A percentile compares a stretch with the other conserved stretches of the same genome.
These are phyloP conservation scores for Clonostachys byssicola DNA, from an alignment of 2,329 filamentous ascomycete species.

Conservation along the genomic window DNA sequence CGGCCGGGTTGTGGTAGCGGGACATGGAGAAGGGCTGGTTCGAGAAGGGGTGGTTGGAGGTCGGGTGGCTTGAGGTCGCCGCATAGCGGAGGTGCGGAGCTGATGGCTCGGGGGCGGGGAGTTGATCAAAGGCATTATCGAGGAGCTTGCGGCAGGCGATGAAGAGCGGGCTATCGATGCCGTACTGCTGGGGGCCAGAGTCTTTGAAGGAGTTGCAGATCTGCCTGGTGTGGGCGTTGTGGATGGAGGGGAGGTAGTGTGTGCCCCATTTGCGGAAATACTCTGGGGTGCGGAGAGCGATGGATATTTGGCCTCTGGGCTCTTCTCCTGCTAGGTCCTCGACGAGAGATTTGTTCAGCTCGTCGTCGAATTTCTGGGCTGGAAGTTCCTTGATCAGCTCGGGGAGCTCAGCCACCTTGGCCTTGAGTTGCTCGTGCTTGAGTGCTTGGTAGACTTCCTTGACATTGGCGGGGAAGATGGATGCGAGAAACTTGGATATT, in stretches of 20 bases:
- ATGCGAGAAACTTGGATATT: slow-evolving; percentile 44
- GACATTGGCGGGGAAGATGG: slow-evolving; percentile 30
- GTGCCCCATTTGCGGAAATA: slow-evolving; percentile 48
- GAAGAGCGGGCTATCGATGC: slow-evolving; percentile 46
- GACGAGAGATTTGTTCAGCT: slow-evolving; percentile 42
- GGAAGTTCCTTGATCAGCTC: slow-evolving; percentile 26
- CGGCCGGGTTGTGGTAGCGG: slow-evolving; percentile 31
- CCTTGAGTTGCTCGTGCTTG: not conserved
- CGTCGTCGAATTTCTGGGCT: slow-evolving; percentile 24
- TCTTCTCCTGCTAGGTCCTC: slow-evolving; percentile 39
- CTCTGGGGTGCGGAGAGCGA: slow-evolving; percentile 32
- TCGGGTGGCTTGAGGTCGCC: not conserved
- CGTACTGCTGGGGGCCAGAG: slow-evolving; percentile 50
- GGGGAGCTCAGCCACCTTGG: slow-evolving; percentile 14
- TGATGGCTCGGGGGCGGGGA: slow-evolving; percentile 35
- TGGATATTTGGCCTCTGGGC: slow-evolving; percentile 42
- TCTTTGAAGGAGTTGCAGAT: slow-evolving; percentile 61
- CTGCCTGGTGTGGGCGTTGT: slow-evolving; percentile 51
- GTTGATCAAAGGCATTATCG: slow-evolving; percentile 41
- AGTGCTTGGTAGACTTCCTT: slow-evolving; percentile 27
- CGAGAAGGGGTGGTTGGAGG: slow-evolving; percentile 10
- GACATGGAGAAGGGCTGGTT: slow-evolving; percentile 28
- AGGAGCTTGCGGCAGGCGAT: slow-evolving; percentile 40
- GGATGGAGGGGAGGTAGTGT: slow-evolving; percentile 54
- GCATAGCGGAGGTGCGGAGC: not conserved